Evolutionary conservation across 495 filamentous ascomycete species (phyloP), one percentile per base, ranked within the genome.

Genomic region (Cryomyces minteri): DNA sequence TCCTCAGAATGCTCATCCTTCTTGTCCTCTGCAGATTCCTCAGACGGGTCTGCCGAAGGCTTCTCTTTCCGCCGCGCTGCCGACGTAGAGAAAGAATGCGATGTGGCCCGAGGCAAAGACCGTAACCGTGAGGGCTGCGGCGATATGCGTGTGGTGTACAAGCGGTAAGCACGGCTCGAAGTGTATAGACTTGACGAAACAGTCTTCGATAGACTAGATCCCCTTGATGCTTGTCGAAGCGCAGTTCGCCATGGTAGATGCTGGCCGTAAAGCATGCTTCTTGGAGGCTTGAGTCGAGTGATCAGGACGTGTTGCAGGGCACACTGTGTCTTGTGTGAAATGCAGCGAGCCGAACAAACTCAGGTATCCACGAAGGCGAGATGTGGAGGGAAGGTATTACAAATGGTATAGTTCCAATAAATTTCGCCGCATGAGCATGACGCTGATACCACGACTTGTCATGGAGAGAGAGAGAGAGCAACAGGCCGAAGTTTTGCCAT

Each of bases 181-280:
- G 45, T 10, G 45, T 44, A 47, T 39, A 45, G 41, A n/a, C 38
- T 39, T 1, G 47, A 32, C 7, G 48, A 6, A 9, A 33, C 12
- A 29, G 37, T 39, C 7, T 10, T 38, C 31, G 36, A 6, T 44
- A 43, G 33, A 31, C 47, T 42, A 25, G 46, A 18, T 43, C 51
- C 12, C 29, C 50, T 49, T 29, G 52, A 49, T 11, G 55, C 49
- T 10, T 48, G 55, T 33, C 60, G 62, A 43, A 67, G 64, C 49
- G 64, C 66, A 40, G 60, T 46, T 45, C 65, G 62, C 67, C 71
- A 72, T 51, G 67, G 62, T 14, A 71, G 49, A 43, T 58, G 65
- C 58, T 71, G 68, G 50, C 66, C 64, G 57, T 66, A 67, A 54
- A 71, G 57, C 69, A 72, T 74, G 40, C 47, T 65, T 44, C 12